A percentile compares a stretch with the other conserved stretches of the same genome.
Conservation (phyloP, 768 basidiomycete genomes). For the Podaxis sp. region DNA sequence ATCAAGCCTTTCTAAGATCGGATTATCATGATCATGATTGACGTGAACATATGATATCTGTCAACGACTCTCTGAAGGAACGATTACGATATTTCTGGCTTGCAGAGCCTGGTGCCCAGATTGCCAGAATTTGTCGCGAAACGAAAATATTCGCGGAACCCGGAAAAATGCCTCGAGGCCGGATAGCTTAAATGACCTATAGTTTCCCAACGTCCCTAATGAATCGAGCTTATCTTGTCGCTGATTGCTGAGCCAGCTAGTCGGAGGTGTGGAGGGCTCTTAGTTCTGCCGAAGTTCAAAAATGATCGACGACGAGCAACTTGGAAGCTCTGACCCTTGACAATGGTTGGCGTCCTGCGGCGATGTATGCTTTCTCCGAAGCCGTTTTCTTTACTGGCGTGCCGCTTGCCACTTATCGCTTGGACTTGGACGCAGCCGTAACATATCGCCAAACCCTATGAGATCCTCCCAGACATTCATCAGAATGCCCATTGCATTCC, state of each 20-base stretch:
- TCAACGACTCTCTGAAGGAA: too few species aligned
- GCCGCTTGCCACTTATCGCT: background rate
- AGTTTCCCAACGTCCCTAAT: background rate
- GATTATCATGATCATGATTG: too few species aligned
- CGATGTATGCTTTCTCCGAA: background rate
- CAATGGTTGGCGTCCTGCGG: background rate
- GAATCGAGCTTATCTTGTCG: background rate
- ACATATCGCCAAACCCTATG: background rate
- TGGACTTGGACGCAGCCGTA: background rate
- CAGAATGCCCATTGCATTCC: background rate
- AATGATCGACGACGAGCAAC: background rate
- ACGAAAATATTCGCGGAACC: background rate
- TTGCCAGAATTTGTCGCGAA: background rate
- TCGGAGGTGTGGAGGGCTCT: background rate
- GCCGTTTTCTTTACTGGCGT: background rate
- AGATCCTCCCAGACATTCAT: background rate
- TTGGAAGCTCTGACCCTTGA: background rate
- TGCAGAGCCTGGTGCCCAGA: too few species aligned
- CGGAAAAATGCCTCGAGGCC: conserved; percentile 6
- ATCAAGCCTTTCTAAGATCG: background rate
- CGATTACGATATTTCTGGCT: too few species aligned
- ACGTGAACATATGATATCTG: too few species aligned
- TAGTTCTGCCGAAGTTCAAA: background rate
- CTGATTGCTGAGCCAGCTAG: background rate
- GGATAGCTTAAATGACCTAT: background rate